Percentiles rank a stretch among this genome's conserved stretches.
Evolutionary conservation across 805 yeast genomes (phyloP).

Genomic region (Sungouiozyma intestinalis): DNA sequence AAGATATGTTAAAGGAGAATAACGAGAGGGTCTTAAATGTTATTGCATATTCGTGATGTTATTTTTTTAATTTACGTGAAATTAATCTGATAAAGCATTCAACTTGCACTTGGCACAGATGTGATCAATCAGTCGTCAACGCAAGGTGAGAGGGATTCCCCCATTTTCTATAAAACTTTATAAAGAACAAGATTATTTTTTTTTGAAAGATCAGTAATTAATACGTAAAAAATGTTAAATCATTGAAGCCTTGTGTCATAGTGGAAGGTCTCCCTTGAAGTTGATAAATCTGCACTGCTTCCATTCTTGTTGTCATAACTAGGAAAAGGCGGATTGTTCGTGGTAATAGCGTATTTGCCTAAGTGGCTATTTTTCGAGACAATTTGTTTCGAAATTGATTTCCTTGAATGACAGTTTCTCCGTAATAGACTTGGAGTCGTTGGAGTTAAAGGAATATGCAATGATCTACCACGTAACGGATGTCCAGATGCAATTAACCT

Average conservation of each 20-base stretch:
- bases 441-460: constrained; percentile 15
- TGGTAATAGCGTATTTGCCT: neutral
- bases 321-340: neutral
- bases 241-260: neutral
- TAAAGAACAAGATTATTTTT: neutral
- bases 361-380: neutral
- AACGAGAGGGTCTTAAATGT: constrained; percentile 38
- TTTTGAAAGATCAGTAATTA: neutral
- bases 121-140: too few species aligned
- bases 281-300: neutral
- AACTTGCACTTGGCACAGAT: too few species aligned
- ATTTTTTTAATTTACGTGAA: neutral
- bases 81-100: too few species aligned
- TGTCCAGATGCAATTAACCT: neutral
- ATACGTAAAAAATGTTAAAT: neutral
- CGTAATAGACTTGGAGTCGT: constrained; percentile 13
- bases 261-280: neutral
- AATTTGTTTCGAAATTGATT: neutral
- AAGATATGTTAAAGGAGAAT: constrained; percentile 51
- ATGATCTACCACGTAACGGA: neutral
- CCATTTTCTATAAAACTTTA: neutral
- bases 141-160: neutral
- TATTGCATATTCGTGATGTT: constrained; percentile 28
- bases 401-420: constrained; percentile 1
- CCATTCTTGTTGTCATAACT: neutral